Evolutionary conservation across 1,284 basidiomycete species (phyloP).

Genomic region (Kwoniella shivajii): DNA sequence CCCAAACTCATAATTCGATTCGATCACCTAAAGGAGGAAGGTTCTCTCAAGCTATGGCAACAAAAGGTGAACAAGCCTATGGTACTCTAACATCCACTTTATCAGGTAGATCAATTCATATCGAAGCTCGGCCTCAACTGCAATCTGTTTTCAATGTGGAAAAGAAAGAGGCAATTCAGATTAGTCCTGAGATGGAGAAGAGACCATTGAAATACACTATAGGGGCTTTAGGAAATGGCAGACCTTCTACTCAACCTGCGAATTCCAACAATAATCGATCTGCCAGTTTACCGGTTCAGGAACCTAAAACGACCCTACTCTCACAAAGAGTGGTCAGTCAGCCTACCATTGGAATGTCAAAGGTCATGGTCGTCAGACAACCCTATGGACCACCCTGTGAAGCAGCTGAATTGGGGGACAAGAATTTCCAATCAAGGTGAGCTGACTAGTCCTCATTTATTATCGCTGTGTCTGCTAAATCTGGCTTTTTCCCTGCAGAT

Average conservation of each 20-base stretch:
- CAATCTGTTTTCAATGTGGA: neutral
- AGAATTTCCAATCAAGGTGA: slow-evolving; percentile 71
- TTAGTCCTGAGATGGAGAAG: neutral
- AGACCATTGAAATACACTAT: slow-evolving; percentile 7
- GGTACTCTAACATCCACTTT: slow-evolving; percentile 15
- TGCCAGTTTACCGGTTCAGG: neutral
- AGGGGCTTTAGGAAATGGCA: slow-evolving; percentile 8
- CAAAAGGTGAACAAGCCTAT: slow-evolving; percentile 16
- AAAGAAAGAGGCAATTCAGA: neutral
- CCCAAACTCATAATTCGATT: neutral
- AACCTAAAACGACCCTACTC: neutral
- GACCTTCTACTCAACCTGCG: neutral
- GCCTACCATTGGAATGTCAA: neutral
- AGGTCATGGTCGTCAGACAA: slow-evolving; percentile 62
- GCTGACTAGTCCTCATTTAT: neutral
- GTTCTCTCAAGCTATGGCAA: slow-evolving; percentile 34
- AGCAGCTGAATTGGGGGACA: slow-evolving; percentile 79
- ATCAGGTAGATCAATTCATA: slow-evolving; percentile 2
- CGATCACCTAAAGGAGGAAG: slow-evolving; percentile 26
- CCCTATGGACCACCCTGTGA: slow-evolving; percentile 82
- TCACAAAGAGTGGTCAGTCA: slow-evolving; percentile 13
- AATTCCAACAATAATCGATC: neutral
- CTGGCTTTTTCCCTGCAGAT: slow-evolving; percentile 9
- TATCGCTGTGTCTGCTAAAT: neutral
- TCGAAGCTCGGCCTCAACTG: neutral